Percentiles rank a stretch among this genome's conserved stretches.
These are phyloP conservation scores for Monilinia fructicola DNA, from an alignment of 2,329 filamentous ascomycete genomes.

Conservation along the genomic window DNA sequence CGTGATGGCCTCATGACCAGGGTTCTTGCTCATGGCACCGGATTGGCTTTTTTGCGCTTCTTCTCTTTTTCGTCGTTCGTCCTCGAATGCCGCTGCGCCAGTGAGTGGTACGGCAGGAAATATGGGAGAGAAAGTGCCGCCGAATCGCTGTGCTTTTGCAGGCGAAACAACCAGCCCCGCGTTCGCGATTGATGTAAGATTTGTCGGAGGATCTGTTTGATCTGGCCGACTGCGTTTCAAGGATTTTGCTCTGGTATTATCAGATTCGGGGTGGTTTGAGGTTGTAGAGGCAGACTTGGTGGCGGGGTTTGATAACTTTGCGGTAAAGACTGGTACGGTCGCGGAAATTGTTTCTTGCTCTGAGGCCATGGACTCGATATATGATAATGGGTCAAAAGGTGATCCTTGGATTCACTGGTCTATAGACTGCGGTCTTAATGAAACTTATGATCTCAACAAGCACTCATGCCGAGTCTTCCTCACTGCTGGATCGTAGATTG, in stretches of 20 bases:
- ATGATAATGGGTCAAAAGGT: neutral
- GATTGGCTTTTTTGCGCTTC: conserved; percentile 45
- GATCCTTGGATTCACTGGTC: conserved; percentile 5
- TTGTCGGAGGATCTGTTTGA: conserved; percentile 29
- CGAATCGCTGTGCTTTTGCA: conserved; percentile 39
- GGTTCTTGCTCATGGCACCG: conserved; percentile 51
- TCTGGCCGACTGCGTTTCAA: conserved; percentile 39
- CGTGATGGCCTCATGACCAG: conserved; percentile 53
- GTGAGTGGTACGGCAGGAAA: conserved; percentile 48
- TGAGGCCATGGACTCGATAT: conserved; percentile 36
- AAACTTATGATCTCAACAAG: conserved; percentile 28
- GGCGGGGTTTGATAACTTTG: conserved; percentile 31
- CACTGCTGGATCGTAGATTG: conserved; percentile 19
- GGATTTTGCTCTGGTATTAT: conserved; percentile 35
- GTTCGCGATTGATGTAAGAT: conserved; percentile 35
- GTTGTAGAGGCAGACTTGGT: conserved; percentile 27
- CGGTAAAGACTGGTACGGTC: conserved; percentile 32
- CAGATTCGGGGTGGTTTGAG: conserved; percentile 28
- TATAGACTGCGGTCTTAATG: conserved; percentile 24
- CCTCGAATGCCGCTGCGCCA: conserved; percentile 54
- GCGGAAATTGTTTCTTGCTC: conserved; percentile 34
- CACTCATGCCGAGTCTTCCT: conserved; percentile 35
- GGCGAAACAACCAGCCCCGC: conserved; percentile 37
- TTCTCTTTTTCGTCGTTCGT: conserved; percentile 52
- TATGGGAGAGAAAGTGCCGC: conserved; percentile 39